These are phyloP conservation scores for Kondoa malvinella DNA, from an alignment of 768 basidiomycete genomes.

Conservation along the genomic window DNA sequence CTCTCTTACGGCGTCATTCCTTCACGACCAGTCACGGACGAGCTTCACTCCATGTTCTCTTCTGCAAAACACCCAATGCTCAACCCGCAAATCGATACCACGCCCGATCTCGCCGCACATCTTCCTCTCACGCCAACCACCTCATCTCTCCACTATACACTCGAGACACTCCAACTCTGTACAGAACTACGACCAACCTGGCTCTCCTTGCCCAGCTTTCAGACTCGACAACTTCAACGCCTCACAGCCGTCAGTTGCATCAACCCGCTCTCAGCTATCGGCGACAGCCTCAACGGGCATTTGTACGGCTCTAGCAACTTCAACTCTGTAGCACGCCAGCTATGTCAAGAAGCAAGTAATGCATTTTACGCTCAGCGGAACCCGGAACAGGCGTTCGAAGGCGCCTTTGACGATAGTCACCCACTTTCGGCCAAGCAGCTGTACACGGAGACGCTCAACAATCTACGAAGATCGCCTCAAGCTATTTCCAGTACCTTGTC, in stretches of 20 bases:
- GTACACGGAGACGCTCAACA: background rate
- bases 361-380: conserved; percentile 39
- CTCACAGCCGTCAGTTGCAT: conserved; percentile 63
- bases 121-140: conserved; percentile 19
- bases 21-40: conserved; percentile 39
- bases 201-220: conserved; percentile 49
- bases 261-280: conserved; percentile 68
- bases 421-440: background rate
- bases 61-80: conserved; percentile 21
- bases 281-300: conserved; percentile 64
- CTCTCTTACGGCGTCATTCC: conserved; percentile 67
- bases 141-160: conserved; percentile 46
- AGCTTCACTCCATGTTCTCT: conserved; percentile 2
- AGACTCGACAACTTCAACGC: conserved; percentile 57
- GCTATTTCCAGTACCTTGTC: background rate
- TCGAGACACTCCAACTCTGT: conserved; percentile 44
- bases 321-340: conserved; percentile 36
- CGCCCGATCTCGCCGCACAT: conserved; percentile 16
- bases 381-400: conserved; percentile 20
- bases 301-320: conserved; percentile 41
- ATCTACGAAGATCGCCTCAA: background rate
- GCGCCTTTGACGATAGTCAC: background rate
- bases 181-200: conserved; percentile 46
- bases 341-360: conserved; percentile 56
- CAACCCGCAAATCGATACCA: conserved; percentile 20